These are phyloP conservation scores for Flaveria robusta DNA, from an alignment of 129 eudicot species.

Conservation along the genomic window DNA sequence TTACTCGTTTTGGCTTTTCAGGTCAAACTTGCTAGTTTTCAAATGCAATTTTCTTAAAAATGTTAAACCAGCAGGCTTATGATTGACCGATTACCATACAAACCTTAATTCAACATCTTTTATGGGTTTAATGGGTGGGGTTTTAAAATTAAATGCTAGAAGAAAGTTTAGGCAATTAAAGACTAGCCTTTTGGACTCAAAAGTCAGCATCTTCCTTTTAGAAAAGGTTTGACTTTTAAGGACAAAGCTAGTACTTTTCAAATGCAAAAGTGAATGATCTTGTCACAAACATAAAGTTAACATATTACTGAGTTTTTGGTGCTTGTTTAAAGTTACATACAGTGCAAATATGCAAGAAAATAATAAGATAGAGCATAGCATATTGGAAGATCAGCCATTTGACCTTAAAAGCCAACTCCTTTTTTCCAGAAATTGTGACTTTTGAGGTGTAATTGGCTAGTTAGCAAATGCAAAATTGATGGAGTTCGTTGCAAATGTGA, in stretches of 20 bases:
- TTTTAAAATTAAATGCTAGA: not conserved
- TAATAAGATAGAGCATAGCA: not conserved
- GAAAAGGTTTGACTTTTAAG: conserved; percentile 4
- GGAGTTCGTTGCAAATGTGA: not conserved
- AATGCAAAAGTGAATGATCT: not conserved
- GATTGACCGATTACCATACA: not conserved
- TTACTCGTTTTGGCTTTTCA: conserved; percentile 8
- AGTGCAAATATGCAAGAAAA: not conserved
- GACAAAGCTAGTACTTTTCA: conserved; percentile 14
- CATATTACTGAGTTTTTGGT: not conserved
- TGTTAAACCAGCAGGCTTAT: conserved; percentile 11
- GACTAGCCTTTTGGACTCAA: not conserved
- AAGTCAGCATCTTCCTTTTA: conserved; percentile 15
- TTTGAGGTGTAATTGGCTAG: not conserved
- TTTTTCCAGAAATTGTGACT: not conserved
- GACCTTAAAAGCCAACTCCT: not conserved
- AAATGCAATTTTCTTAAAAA: conserved; percentile 1
- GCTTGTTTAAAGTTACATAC: not conserved
- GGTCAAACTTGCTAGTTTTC: conserved; percentile 7
- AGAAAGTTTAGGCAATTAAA: not conserved
- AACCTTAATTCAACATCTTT: not conserved
- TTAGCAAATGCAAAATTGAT: too few species aligned
- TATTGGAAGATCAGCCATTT: not conserved
- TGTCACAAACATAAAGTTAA: not conserved
- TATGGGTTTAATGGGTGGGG: not conserved